These are phyloP conservation scores for Geotrichum citri-aurantii DNA, from an alignment of 1,139 yeast species.

Conservation along the genomic window DNA sequence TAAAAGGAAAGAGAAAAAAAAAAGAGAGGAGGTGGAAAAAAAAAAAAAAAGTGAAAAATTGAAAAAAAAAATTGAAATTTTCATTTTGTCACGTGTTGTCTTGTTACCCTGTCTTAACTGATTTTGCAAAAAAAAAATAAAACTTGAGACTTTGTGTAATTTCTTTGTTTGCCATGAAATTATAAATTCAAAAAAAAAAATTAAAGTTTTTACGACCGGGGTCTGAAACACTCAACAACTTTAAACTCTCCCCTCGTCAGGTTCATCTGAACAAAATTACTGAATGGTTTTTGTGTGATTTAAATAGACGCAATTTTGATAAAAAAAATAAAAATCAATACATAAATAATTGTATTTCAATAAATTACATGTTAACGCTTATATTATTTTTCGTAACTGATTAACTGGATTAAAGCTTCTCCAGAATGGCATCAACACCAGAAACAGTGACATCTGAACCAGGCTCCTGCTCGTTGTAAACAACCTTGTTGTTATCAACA, in stretches of 20 bases:
- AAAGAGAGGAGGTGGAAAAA: not conserved
- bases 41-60: not conserved
- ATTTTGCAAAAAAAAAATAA: not conserved
- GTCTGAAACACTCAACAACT: no score
- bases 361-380: not conserved
- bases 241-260: not conserved
- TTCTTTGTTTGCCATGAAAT: not conserved
- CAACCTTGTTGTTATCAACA: slow-evolving; percentile 58
- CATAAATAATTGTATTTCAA: not conserved
- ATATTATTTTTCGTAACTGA: not conserved
- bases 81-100: not conserved
- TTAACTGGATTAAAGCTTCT: slow-evolving; percentile 31
- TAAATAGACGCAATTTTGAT: no score
- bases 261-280: not conserved
- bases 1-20: not conserved
- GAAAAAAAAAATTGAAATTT: not conserved
- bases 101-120: not conserved
- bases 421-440: slow-evolving; percentile 49
- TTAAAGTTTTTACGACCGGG: no score
- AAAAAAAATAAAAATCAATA: not conserved
- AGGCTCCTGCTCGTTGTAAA: slow-evolving; percentile 60
- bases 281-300: no score
- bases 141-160: not conserved
- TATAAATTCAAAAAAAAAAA: not conserved
- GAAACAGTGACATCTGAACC: slow-evolving; percentile 58